Conservation (phyloP, 371 early-diverging fungal genomes). For the Zancudomyces culisetae region DNA sequence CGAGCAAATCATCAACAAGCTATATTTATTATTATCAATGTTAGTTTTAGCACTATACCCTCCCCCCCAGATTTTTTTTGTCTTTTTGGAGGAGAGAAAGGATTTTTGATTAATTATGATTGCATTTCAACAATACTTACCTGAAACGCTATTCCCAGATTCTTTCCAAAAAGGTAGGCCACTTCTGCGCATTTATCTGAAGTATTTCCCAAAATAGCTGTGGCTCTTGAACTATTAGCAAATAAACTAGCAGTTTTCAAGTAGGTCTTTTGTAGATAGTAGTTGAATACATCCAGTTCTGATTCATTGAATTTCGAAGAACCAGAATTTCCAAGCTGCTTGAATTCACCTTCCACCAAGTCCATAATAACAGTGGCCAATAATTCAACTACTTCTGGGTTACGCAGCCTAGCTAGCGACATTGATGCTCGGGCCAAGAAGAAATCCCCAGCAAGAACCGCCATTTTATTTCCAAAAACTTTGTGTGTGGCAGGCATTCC, state of each 20-base stretch:
- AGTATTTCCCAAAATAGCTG: constrained; percentile 68
- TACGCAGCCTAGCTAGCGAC: constrained; percentile 67
- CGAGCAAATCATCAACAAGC: constrained; percentile 67
- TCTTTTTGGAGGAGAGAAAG: too few species aligned
- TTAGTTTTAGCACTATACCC: too few species aligned
- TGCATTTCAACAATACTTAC: neutral
- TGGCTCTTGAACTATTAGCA: constrained; percentile 76
- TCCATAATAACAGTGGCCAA: constrained; percentile 83
- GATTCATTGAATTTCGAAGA: constrained; percentile 4
- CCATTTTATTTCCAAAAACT: constrained; percentile 90
- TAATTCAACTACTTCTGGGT: constrained; percentile 78
- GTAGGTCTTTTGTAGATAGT: constrained; percentile 86
- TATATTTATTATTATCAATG: too few species aligned
- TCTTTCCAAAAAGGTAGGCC: constrained; percentile 65
- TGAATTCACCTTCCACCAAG: constrained; percentile 89
- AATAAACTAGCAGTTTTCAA: constrained; percentile 90
- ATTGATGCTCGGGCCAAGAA: constrained; percentile 79
- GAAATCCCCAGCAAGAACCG: constrained; percentile 88
- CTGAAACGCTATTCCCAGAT: constrained; percentile 88
- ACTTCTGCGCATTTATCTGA: constrained; percentile 44
- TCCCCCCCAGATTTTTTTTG: too few species aligned
- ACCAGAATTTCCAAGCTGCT: constrained; percentile 67
- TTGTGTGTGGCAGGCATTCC: constrained; percentile 55
- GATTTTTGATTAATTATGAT: too few species aligned
- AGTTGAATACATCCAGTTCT: constrained; percentile 35